phyloP scores from a whole-genome alignment of 2,329 filamentous ascomycete species.

The Aspergillus piperis region DNA sequence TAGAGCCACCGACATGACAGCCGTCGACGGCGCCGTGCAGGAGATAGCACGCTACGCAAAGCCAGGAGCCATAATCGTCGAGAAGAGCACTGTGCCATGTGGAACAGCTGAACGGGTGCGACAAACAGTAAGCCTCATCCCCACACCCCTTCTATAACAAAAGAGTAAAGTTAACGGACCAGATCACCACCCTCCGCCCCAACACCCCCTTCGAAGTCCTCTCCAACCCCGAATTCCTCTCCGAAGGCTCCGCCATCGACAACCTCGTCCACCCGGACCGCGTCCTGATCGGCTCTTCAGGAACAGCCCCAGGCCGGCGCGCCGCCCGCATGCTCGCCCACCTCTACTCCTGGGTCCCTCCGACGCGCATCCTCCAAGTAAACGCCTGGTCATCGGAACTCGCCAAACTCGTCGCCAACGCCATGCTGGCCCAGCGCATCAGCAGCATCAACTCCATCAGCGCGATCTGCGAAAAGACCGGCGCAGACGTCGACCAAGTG shows the following conservation, averaged over 20 bases:
- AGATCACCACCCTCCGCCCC: constrained; percentile 51
- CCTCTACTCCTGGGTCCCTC: constrained; percentile 73
- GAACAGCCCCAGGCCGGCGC: constrained; percentile 59
- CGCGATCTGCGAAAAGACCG: constrained; percentile 75
- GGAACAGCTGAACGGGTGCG: constrained; percentile 70
- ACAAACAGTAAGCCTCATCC: constrained; percentile 58
- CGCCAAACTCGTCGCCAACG: constrained; percentile 76
- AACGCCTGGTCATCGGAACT: constrained; percentile 78
- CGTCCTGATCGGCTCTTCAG: constrained; percentile 71
- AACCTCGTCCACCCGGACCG: constrained; percentile 72
- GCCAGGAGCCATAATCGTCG: constrained; percentile 71
- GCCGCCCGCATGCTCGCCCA: constrained; percentile 65
- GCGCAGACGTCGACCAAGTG: constrained; percentile 74
- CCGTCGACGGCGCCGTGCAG: constrained; percentile 68
- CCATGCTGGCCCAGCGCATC: constrained; percentile 77
- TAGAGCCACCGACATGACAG: constrained; percentile 70
- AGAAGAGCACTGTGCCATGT: constrained; percentile 80
- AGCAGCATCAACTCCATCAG: constrained; percentile 79
- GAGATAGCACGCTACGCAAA: constrained; percentile 68
- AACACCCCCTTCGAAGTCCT: constrained; percentile 71
- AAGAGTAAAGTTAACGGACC: neutral
- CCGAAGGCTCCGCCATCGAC: constrained; percentile 72
- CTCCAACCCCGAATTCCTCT: constrained; percentile 79
- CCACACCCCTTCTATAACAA: fast-evolving
- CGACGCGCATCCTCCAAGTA: constrained; percentile 67